phyloP scores from a whole-genome alignment of 2,329 filamentous ascomycete genomes.

The Aureobasidium lini region DNA sequence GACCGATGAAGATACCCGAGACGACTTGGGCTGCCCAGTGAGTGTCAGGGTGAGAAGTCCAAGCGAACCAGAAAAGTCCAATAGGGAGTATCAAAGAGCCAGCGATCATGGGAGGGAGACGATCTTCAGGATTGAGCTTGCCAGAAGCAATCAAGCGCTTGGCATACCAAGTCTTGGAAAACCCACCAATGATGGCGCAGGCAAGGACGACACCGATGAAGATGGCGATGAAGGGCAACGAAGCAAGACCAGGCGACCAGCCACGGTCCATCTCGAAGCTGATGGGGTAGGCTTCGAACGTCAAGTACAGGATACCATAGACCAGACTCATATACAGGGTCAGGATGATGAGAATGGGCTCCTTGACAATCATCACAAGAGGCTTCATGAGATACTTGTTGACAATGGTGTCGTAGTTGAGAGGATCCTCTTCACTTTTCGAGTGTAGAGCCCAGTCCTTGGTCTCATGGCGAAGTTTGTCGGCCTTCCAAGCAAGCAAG shows the following conservation, averaged over 20 bases:
- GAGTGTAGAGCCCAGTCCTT: constrained; percentile 42
- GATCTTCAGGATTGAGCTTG: constrained; percentile 34
- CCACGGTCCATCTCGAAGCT: constrained; percentile 33
- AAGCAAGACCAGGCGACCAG: constrained; percentile 32
- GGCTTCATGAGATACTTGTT: constrained; percentile 16
- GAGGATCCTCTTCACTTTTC: constrained; percentile 17
- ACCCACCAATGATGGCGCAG: constrained; percentile 24
- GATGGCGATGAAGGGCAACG: constrained; percentile 34
- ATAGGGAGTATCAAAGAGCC: constrained; percentile 39
- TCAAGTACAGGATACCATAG: constrained; percentile 37
- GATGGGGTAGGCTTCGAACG: constrained; percentile 40
- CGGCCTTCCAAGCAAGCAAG: constrained; percentile 41
- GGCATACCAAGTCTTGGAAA: constrained; percentile 29
- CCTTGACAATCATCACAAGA: constrained; percentile 19
- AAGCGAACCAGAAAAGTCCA: constrained; percentile 15
- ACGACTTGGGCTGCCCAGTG: constrained; percentile 13
- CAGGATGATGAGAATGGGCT: constrained; percentile 19
- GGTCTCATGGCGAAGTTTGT: constrained; percentile 39
- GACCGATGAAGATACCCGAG: constrained; percentile 10
- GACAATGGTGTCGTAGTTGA: constrained; percentile 3
- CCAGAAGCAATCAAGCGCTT: constrained; percentile 25
- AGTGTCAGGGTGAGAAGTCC: constrained; percentile 1
- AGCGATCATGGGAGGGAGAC: constrained; percentile 41
- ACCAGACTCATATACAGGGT: constrained; percentile 26
- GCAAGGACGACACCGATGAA: constrained; percentile 29